phyloP scores from a whole-genome alignment of 2,329 filamentous ascomycete species.

The Bisporella sp. region DNA sequence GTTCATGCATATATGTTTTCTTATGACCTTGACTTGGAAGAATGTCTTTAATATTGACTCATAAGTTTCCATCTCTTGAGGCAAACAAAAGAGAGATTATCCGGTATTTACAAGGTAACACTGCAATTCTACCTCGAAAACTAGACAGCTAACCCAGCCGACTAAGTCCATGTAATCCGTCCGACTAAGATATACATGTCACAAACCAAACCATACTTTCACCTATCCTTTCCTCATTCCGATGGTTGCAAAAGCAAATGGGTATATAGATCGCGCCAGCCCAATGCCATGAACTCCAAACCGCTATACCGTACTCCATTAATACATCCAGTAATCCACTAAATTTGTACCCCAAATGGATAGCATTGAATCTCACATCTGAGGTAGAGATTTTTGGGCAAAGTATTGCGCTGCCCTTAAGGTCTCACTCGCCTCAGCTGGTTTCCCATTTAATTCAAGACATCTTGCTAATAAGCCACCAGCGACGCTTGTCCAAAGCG shows the following conservation, averaged over 20 bases:
- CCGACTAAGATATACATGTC: too few species aligned
- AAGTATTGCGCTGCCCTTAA: not conserved
- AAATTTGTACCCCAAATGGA: not conserved
- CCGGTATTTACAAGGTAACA: too few species aligned
- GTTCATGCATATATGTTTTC: too few species aligned
- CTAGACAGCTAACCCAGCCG: too few species aligned
- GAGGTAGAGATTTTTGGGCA: not conserved
- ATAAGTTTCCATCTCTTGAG: too few species aligned
- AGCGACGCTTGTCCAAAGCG: conserved; percentile 74
- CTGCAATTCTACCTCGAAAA: too few species aligned
- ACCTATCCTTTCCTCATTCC: too few species aligned
- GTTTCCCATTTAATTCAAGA: conserved; percentile 64
- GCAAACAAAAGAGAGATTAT: too few species aligned
- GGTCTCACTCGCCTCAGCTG: conserved; percentile 37
- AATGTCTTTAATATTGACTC: too few species aligned
- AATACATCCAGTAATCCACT: not conserved
- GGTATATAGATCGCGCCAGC: conserved; percentile 11
- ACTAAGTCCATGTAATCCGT: too few species aligned
- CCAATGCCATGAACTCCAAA: conserved; percentile 8
- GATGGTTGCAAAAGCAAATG: conserved; percentile 12
- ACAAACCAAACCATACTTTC: too few species aligned
- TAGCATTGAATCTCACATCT: not conserved
- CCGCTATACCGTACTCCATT: conserved; percentile 1
- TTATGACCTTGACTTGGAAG: too few species aligned
- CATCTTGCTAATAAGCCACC: conserved; percentile 72